phyloP scores from a whole-genome alignment of 441 rosid species.

The Rhodomyrtus psidioides region DNA sequence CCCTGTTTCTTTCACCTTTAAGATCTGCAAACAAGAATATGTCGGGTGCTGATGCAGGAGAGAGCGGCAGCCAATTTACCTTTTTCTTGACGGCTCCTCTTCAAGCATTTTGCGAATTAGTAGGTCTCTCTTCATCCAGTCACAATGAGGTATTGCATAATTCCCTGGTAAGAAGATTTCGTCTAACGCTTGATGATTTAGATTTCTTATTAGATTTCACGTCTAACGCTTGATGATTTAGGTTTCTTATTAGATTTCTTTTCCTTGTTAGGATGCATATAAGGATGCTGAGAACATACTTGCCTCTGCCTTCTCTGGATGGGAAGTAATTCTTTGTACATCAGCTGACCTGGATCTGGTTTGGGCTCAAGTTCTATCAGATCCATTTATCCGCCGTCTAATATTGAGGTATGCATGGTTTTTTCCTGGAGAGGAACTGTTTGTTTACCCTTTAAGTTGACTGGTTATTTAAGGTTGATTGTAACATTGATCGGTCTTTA shows the following conservation, averaged over 20 bases:
- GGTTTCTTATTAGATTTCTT: conserved; percentile 1
- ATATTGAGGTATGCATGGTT: conserved; percentile 59
- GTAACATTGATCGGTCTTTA: background rate
- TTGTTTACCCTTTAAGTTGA: background rate
- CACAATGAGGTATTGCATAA: conserved; percentile 28
- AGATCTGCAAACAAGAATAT: conserved; percentile 43
- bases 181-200: background rate
- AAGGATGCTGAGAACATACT: conserved; percentile 66
- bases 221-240: background rate
- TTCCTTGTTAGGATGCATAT: conserved; percentile 36
- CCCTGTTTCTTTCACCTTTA: conserved; percentile 76
- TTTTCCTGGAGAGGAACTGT: background rate
- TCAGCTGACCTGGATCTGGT: conserved; percentile 68
- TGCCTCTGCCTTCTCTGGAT: conserved; percentile 58
- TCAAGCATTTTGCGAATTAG: conserved; percentile 79
- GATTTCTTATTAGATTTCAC: no score
- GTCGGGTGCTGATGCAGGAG: conserved; percentile 26
- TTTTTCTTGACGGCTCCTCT: conserved; percentile 81
- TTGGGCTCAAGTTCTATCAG: conserved; percentile 87
- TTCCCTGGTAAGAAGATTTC: background rate
- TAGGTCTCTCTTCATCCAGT: conserved; percentile 44
- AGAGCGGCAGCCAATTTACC: conserved; percentile 78
- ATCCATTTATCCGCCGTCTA: conserved; percentile 81
- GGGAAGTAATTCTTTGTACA: conserved; percentile 82
- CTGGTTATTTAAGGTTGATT: background rate